phyloP scores from a whole-genome alignment of 139 green algal species.

The Tetradesmus obliquus region DNA sequence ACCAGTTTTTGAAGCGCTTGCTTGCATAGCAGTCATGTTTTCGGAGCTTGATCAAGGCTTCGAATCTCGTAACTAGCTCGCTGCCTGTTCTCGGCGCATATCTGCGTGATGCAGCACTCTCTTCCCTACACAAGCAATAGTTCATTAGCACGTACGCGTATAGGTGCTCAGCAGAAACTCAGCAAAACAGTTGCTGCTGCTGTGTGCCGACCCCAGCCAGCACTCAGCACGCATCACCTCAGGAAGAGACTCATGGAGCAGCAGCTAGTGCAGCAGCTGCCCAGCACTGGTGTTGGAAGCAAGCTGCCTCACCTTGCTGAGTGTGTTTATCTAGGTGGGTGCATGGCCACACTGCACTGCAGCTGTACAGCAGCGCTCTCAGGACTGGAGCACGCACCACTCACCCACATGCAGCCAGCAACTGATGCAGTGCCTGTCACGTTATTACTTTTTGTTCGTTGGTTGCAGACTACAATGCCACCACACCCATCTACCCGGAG shows the following conservation, averaged over 20 bases:
- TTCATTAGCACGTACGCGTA: not conserved
- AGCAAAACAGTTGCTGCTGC: not conserved
- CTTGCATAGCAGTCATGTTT: not conserved
- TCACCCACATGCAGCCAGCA: not conserved
- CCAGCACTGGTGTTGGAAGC: not conserved
- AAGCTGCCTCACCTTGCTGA: conserved; percentile 25
- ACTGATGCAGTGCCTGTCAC: not conserved
- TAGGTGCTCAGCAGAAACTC: not conserved
- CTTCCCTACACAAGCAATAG: not conserved
- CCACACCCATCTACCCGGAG: conserved; percentile 75
- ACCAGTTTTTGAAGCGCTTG: not conserved
- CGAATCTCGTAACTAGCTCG: not conserved
- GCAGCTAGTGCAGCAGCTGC: not conserved
- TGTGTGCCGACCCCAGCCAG: not conserved
- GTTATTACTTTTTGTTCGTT: not conserved
- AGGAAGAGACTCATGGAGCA: not conserved
- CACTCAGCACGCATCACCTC: not conserved
- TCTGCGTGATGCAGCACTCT: not conserved
- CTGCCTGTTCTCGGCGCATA: not conserved
- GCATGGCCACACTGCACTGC: not conserved
- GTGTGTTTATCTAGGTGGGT: conserved; percentile 21
- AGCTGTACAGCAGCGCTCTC: not conserved
- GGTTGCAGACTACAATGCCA: conserved; percentile 53
- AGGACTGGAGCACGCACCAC: not conserved
- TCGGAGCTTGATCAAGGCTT: not conserved